Base-by-base conservation (phyloP, 1,139 yeast species). In the Magnusiomyces paraingens region DNA sequence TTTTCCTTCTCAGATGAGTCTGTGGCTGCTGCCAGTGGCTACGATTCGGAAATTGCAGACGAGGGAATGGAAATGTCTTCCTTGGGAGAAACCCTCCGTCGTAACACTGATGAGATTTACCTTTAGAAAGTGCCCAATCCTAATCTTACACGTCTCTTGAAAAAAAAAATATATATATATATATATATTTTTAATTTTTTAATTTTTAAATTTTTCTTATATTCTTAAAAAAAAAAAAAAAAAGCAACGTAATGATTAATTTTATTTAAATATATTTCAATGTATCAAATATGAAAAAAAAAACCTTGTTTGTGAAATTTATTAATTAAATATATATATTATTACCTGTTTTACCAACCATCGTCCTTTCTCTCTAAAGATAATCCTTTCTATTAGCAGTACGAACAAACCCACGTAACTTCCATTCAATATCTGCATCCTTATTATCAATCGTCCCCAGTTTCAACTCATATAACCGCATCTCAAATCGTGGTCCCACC, bases 351-450 rank as follows among this genome's bases (percentile, higher is more conserved):
- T 32, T 22, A 29, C 26, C 26, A 18, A 14, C 8, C 22, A 11
- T 15, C 32, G 15, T 14, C 15, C 14, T n/a, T 15, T 44, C 3
- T 38, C 15, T 15, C 17, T 66, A 73, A 58, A 93, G 74, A 68
- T 91, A 90, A 68, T 90, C 94, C 75, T 93, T 93, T 72, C 96
- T 83, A 70, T 86, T 90, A 22, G 96, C 98, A 36, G 99, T 93
- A 67, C 98, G 80, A 52, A 90, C 89, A 64, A 91, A 93, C 63
- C 97, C 83, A 70, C 95, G 81, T 63, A 88, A 75, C 73, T 88
- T 89, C 99, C 99, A 93, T 70, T 93, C 99, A 35, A 89, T 83
- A 65, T 93, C 99, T n/a, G 97, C 96, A 70, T 94, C 98, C 72
- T 87, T 87, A 68, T 91, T 89, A 64, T 93, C 99, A 59, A 93